A percentile compares a stretch with the other conserved stretches of the same genome.
Conservation (phyloP, 208 protist species). For the Strigomonas culicis region DNA sequence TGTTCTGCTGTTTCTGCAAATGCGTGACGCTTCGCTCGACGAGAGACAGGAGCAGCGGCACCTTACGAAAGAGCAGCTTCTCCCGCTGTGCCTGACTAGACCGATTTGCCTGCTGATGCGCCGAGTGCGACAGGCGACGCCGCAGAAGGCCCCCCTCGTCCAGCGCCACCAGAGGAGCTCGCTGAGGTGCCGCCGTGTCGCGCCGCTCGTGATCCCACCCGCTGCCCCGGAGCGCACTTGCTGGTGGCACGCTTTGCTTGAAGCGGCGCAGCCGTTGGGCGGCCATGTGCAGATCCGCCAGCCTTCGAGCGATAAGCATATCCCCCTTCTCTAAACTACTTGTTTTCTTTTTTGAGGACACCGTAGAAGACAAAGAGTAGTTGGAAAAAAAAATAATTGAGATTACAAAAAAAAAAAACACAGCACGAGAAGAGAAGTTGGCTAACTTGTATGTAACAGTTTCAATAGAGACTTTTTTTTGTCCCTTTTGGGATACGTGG, state of each 20-base stretch:
- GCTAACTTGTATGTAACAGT: background rate
- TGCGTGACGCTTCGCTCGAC: slow-evolving; percentile 54
- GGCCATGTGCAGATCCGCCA: slow-evolving; percentile 26
- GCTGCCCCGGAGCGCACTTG: background rate
- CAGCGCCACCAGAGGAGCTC: background rate
- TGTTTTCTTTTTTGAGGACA: background rate
- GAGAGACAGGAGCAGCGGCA: slow-evolving; percentile 64
- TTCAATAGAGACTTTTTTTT: background rate
- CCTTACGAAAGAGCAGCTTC: slow-evolving; percentile 60
- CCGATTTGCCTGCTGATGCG: background rate
- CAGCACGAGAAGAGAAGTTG: background rate
- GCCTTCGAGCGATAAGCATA: slow-evolving; percentile 30
- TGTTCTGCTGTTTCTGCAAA: slow-evolving; percentile 12
- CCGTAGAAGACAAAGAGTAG: background rate
- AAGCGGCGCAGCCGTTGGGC: slow-evolving; percentile 20
- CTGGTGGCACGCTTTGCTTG: background rate
- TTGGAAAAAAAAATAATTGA: background rate
- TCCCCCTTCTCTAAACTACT: background rate
- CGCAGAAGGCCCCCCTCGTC: background rate
- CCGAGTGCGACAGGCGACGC: background rate
- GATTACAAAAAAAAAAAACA: slow-evolving; percentile 11
- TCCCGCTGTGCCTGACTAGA: slow-evolving; percentile 20
- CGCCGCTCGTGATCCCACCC: background rate
- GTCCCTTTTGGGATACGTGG: background rate
- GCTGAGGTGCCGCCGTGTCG: too few species aligned